phyloP scores from a whole-genome alignment of 1,284 basidiomycete species.

The Puccinia brachypodii region DNA sequence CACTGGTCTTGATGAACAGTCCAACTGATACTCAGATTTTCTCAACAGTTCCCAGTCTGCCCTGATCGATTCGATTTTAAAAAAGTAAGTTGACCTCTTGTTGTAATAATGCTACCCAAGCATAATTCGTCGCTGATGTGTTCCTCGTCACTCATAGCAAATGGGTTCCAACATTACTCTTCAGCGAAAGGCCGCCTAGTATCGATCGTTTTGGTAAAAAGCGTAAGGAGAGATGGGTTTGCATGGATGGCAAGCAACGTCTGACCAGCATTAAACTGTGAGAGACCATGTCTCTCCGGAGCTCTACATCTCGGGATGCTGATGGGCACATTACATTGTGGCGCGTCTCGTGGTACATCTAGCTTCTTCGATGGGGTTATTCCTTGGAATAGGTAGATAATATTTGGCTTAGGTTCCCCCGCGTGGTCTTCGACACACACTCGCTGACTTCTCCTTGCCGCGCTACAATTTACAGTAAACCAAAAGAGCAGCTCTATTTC shows the following conservation, averaged over 20 bases:
- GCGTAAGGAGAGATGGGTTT: slow-evolving; percentile 39
- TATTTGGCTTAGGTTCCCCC: background rate
- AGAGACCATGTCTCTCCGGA: background rate
- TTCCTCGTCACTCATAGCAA: slow-evolving; percentile 10
- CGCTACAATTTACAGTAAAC: slow-evolving; percentile 11
- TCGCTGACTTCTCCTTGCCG: background rate
- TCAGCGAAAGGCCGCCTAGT: slow-evolving; percentile 24
- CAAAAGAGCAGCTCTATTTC: slow-evolving; percentile 33
- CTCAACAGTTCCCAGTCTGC: slow-evolving; percentile 33
- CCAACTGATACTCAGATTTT: background rate
- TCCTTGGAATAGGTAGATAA: slow-evolving; percentile 41
- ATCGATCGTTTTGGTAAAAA: background rate
- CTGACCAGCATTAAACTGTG: slow-evolving; percentile 47
- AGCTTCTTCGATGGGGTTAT: slow-evolving; percentile 45
- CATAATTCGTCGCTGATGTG: background rate
- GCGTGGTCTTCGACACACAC: too few relatives aligned
- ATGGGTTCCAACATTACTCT: slow-evolving; percentile 48
- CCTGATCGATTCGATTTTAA: slow-evolving; percentile 46
- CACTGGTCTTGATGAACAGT: background rate
- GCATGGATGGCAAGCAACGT: slow-evolving; percentile 48
- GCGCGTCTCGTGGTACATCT: background rate
- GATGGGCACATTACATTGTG: background rate
- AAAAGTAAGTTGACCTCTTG: slow-evolving; percentile 26
- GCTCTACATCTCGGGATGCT: background rate
- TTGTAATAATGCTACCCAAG: background rate